These are phyloP conservation scores for Penicillium frequentans DNA, from an alignment of 2,329 filamentous ascomycete species.

Conservation along the genomic window DNA sequence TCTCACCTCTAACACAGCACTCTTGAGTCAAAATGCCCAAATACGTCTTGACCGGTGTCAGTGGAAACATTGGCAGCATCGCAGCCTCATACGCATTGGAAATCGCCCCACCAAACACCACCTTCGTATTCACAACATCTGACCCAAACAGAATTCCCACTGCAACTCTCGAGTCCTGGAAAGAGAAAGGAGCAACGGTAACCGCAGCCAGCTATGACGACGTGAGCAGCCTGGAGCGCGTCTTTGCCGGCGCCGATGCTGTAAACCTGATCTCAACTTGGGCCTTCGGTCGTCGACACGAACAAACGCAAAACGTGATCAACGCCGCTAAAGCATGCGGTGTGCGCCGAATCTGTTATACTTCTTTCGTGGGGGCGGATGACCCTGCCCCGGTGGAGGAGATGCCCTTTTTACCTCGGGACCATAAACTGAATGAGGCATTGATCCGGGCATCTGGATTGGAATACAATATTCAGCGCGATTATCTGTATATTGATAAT, in stretches of 20 bases:
- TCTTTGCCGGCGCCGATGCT: background rate
- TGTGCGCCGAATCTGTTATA: slow-evolving; percentile 5
- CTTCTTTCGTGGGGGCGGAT: slow-evolving; percentile 3
- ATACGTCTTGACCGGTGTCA: background rate
- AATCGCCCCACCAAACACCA: slow-evolving; percentile 1
- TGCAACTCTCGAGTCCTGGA: background rate
- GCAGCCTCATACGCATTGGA: slow-evolving; percentile 6
- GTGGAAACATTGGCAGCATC: background rate
- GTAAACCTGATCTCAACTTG: background rate
- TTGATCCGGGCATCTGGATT: background rate
- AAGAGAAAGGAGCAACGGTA: background rate
- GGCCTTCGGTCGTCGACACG: background rate
- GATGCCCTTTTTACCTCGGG: slow-evolving; percentile 3
- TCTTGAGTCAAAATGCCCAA: background rate
- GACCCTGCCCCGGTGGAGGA: background rate
- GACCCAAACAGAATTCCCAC: background rate
- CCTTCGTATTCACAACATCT: background rate
- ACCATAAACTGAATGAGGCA: background rate
- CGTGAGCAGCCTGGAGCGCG: background rate
- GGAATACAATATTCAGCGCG: slow-evolving; percentile 3
- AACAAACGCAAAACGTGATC: background rate
- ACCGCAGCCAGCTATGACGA: background rate
- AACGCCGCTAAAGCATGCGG: background rate
- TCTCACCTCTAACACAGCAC: background rate
- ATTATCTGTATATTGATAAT: slow-evolving; percentile 1